Base-by-base conservation (phyloP, 257 asterid species). In the Primulina eburnea region DNA sequence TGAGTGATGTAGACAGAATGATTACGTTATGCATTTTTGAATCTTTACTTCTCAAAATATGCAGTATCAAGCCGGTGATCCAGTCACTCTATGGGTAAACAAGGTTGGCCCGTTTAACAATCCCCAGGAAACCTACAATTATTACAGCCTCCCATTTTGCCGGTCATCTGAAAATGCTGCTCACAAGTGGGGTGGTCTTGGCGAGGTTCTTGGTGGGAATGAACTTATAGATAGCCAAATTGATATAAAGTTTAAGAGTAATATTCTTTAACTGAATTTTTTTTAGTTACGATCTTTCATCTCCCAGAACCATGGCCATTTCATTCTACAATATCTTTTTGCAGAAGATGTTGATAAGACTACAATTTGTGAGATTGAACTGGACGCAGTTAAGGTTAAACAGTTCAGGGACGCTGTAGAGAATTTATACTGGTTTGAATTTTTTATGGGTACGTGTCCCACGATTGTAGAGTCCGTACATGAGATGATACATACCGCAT, bases 61-160 rank as follows among this genome's bases (percentile, higher is more conserved):
- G 89, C 92, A 89, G 96, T 89, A 83, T 79, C 83, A 87, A 65
- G 78, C 67, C 0, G 88, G 74, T 29, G 94, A 85, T 30, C 24
- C 79, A 17, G 89, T 87, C 65, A 87, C 80, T 18, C 65, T 89
- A 65, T 89, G 96, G 96, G 89, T 84, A 52, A 89, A 84, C 81
- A 82, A 83, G 85, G 92, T 89, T 75, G 94, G 90, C 11, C 94
- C 96, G 5, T 89, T 87, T 72, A 89, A 83, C 78, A 89, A 89
- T 77, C 96, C 96, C 18, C 94, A 89, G 78, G 94, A 89, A 76
- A 85, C 94, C 66, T 87, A 89, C 81, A 87, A 87, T 73, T 89
- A 85, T 75, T 89, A 87, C 76, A 82, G 70, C 77, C 96, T 89
- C 73, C 92, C 96, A 8, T 89, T 82, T 77, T 89, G 93, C 76